Percentiles rank a stretch among this genome's conserved stretches.
These are phyloP conservation scores for Boechera retrofracta DNA, from an alignment of 345 rosid genomes.

Conservation along the genomic window DNA sequence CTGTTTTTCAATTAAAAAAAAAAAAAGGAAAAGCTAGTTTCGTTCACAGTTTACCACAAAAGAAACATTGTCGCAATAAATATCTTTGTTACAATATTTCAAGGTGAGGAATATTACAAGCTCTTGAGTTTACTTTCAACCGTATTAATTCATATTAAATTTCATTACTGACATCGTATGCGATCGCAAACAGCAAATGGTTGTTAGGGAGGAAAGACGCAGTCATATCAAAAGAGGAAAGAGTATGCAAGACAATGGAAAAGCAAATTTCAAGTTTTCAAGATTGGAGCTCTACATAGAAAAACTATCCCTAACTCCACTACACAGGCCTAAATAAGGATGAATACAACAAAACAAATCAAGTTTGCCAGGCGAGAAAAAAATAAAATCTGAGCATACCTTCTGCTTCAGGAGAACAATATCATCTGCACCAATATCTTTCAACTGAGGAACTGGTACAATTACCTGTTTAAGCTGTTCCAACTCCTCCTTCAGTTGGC, in stretches of 20 bases:
- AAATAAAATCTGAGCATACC: constrained; percentile 51
- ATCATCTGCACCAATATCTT: constrained; percentile 72
- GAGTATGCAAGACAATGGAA: constrained; percentile 6
- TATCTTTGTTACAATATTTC: neutral
- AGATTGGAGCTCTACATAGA: constrained; percentile 11
- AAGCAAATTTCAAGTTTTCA: constrained; percentile 1
- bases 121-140: constrained; percentile 2
- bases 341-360: constrained; percentile 1
- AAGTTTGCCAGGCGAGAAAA: constrained; percentile 24
- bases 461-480: constrained; percentile 89
- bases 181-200: constrained; percentile 3
- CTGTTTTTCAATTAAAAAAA: neutral
- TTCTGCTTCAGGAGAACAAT: constrained; percentile 87
- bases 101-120: constrained; percentile 1
- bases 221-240: neutral
- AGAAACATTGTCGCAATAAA: no score
- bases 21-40: constrained; percentile 9
- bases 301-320: neutral
- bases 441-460: constrained; percentile 70
- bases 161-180: constrained; percentile 2
- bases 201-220: neutral
- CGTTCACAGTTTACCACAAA: neutral
- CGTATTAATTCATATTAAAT: neutral
- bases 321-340: constrained; percentile 14
- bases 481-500: constrained; percentile 86